Conservation (phyloP, 805 yeast species). For the Pichia eremophila region DNA sequence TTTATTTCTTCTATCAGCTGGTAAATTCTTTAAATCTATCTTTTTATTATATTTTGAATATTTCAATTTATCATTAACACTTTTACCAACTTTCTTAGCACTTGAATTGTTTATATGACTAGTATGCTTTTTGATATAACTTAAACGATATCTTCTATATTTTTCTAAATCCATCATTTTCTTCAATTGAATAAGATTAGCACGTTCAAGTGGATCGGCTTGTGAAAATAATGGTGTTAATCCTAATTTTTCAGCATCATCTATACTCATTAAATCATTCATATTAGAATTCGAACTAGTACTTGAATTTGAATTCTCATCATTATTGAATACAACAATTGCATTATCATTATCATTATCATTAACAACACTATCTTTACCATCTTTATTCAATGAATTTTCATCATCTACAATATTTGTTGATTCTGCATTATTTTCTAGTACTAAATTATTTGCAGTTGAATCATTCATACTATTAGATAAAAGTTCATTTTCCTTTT, state of each 20-base stretch:
- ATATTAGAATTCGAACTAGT: not conserved
- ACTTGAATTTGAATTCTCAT: not conserved
- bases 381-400: too few relatives aligned
- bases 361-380: not conserved
- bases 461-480: constrained; percentile 10
- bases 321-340: constrained; percentile 3
- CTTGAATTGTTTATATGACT: constrained; percentile 14
- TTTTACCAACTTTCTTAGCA: constrained; percentile 5
- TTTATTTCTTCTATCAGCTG: constrained; percentile 17
- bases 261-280: not conserved
- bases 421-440: constrained; percentile 11
- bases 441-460: not conserved
- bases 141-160: constrained; percentile 38
- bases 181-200: constrained; percentile 24
- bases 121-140: constrained; percentile 30
- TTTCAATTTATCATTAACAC: not conserved
- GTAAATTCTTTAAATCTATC: constrained; percentile 6
- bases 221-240: not conserved
- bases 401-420: constrained; percentile 4
- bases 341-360: not conserved
- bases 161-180: constrained; percentile 33
- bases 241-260: constrained; percentile 1
- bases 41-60: constrained; percentile 4
- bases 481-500: constrained; percentile 15
- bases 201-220: constrained; percentile 26